These are phyloP conservation scores for Saxophila tyrrhenica DNA, from an alignment of 495 filamentous ascomycete species.

Conservation along the genomic window DNA sequence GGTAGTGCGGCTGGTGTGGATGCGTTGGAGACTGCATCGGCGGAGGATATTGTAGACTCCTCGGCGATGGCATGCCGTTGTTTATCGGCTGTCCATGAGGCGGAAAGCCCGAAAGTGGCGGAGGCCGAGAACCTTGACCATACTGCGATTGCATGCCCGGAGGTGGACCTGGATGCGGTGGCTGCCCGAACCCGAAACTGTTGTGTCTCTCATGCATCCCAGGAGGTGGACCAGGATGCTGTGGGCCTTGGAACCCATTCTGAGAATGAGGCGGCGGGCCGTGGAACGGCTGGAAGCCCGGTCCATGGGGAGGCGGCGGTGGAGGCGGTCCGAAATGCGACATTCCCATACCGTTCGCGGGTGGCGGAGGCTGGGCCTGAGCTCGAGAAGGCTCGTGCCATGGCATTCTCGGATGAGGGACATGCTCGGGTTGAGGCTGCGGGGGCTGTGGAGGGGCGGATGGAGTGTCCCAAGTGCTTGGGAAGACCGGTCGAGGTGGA, in stretches of 20 bases:
- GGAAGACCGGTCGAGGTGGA: slow-evolving; percentile 10
- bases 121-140: slow-evolving; percentile 4
- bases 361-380: neutral
- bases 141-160: neutral
- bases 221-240: neutral
- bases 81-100: neutral
- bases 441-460: neutral
- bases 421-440: slow-evolving; percentile 2
- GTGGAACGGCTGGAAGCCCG: slow-evolving; percentile 8
- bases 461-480: slow-evolving; percentile 9
- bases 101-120: neutral
- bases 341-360: slow-evolving; percentile 5
- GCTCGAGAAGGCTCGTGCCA: slow-evolving; percentile 10
- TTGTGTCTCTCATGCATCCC: slow-evolving; percentile 8
- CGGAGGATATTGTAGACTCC: neutral
- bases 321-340: slow-evolving; percentile 12
- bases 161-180: slow-evolving; percentile 5
- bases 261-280: slow-evolving; percentile 17
- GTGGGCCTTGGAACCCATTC: slow-evolving; percentile 23
- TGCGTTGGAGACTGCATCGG: slow-evolving; percentile 1
- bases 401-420: slow-evolving; percentile 1
- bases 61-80: slow-evolving; percentile 3
- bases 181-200: slow-evolving; percentile 11
- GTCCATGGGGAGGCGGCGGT: neutral
- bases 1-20: neutral